phyloP scores from a whole-genome alignment of 306 rosid species.

The Cyclanthera cordifolia region DNA sequence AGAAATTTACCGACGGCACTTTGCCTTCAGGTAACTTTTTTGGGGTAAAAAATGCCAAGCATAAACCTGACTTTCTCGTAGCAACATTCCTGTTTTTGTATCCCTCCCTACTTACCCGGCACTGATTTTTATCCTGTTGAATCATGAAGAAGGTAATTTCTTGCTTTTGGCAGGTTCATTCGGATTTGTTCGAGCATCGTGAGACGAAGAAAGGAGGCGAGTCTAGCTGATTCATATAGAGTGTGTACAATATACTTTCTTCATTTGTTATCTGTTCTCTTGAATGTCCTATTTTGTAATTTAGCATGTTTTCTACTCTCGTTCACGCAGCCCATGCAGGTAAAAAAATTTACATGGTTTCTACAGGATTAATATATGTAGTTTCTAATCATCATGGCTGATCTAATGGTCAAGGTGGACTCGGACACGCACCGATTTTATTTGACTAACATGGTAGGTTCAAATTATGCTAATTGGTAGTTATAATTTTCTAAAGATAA shows the following conservation, averaged over 20 bases:
- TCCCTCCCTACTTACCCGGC: not conserved
- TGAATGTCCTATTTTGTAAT: not conserved
- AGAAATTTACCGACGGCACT: not conserved
- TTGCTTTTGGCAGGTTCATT: not conserved
- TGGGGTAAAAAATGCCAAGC: not conserved
- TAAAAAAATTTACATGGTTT: too few relatives aligned
- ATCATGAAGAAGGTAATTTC: not conserved
- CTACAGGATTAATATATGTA: too few relatives aligned
- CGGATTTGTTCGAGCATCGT: not conserved
- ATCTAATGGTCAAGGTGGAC: too few relatives aligned
- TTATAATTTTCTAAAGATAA: too few relatives aligned
- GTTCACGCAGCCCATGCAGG: not conserved
- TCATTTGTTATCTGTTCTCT: not conserved
- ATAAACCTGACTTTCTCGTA: not conserved
- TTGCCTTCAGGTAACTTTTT: constrained; percentile 8
- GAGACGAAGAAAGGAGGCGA: not conserved
- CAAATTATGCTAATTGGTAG: too few relatives aligned
- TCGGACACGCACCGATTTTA: too few relatives aligned
- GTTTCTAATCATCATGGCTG: too few relatives aligned
- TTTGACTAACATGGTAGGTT: too few relatives aligned
- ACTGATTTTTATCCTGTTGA: not conserved
- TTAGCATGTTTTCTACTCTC: constrained; percentile 2
- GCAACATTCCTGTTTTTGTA: not conserved
- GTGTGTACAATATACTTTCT: constrained; percentile 11
- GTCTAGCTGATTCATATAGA: not conserved